Evolutionary conservation across 2,329 filamentous ascomycete species (phyloP).

Genomic region (Colletotrichum filicis): DNA sequence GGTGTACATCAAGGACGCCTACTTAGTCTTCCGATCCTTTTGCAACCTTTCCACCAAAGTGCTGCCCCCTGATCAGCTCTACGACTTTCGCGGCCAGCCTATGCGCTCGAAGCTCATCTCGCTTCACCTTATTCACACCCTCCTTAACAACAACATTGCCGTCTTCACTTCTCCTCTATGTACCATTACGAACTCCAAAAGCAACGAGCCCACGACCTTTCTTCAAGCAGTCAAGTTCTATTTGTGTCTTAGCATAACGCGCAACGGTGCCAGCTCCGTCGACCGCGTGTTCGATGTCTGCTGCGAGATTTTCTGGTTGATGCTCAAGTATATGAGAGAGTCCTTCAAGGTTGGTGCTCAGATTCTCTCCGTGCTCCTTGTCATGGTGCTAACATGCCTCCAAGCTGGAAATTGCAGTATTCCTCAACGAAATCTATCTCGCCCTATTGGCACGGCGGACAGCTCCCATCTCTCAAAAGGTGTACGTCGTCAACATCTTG

Average conservation of each 20-base stretch:
- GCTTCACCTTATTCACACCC: constrained; percentile 92
- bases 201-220: constrained; percentile 88
- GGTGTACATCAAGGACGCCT: constrained; percentile 96
- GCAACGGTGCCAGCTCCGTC: constrained; percentile 94
- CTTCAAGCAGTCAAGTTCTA: constrained; percentile 97
- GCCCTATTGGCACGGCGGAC: constrained; percentile 89
- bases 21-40: constrained; percentile 96
- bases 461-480: constrained; percentile 89
- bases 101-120: constrained; percentile 98
- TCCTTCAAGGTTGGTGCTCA: constrained; percentile 80
- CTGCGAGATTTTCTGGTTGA: constrained; percentile 97
- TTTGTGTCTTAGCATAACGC: constrained; percentile 91
- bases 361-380: not conserved
- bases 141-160: constrained; percentile 91
- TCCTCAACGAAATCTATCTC: constrained; percentile 96
- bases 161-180: constrained; percentile 93
- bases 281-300: constrained; percentile 94
- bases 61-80: constrained; percentile 88
- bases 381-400: constrained; percentile 40
- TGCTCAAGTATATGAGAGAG: constrained; percentile 92
- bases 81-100: constrained; percentile 91
- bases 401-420: constrained; percentile 96
- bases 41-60: constrained; percentile 97
- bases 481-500: constrained; percentile 88
- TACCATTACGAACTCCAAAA: constrained; percentile 92